Percentiles rank a stretch among this genome's conserved stretches.
Conservation (phyloP, 1,139 yeast species). For the Candida tetrigidarum region DNA sequence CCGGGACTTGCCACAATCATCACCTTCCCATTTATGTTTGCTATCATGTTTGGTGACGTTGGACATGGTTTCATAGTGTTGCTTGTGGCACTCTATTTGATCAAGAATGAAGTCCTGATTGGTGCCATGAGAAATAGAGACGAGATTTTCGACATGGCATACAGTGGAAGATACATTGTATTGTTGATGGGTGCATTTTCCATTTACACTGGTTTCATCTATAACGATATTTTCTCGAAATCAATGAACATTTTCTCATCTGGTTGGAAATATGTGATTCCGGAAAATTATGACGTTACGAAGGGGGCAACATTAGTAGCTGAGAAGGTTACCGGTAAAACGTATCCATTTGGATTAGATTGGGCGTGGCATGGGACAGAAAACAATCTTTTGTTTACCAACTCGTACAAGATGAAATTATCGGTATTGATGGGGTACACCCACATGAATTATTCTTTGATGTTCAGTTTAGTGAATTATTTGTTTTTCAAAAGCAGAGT, state of each 20-base stretch:
- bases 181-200: constrained; percentile 92
- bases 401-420: constrained; percentile 95
- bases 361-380: constrained; percentile 98
- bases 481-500: constrained; percentile 72
- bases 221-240: constrained; percentile 91
- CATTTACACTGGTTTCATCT: constrained; percentile 89
- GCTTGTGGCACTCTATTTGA: constrained; percentile 71
- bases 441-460: constrained; percentile 91
- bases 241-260: constrained; percentile 84
- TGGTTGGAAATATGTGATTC: constrained; percentile 86
- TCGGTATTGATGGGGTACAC: constrained; percentile 93
- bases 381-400: constrained; percentile 84
- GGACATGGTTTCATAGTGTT: constrained; percentile 91
- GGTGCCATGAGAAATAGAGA: constrained; percentile 73
- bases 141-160: constrained; percentile 97
- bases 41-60: constrained; percentile 98
- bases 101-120: constrained; percentile 67
- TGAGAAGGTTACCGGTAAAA: constrained; percentile 53
- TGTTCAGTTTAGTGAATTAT: constrained; percentile 84
- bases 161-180: constrained; percentile 85
- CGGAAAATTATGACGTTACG: constrained; percentile 68
- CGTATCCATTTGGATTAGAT: constrained; percentile 86
- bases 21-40: constrained; percentile 98
- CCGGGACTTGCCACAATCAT: constrained; percentile 95
- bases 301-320: constrained; percentile 59